These are phyloP conservation scores for Lachancea quebecensis DNA, from an alignment of 805 yeast genomes.

Conservation along the genomic window DNA sequence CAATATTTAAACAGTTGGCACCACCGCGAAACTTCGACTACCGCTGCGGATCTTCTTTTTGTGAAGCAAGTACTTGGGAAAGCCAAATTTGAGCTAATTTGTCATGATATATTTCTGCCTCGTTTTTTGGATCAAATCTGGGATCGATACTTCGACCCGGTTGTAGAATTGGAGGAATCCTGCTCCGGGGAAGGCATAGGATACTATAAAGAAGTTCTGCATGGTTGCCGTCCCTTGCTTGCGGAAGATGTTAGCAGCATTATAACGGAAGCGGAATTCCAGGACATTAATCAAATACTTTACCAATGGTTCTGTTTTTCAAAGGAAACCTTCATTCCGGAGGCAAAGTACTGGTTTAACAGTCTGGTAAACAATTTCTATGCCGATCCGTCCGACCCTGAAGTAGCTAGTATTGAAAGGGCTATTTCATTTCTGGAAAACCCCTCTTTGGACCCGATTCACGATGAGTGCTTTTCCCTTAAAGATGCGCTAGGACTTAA, in stretches of 20 bases:
- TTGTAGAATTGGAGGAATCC: slow-evolving; percentile 18
- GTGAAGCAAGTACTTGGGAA: slow-evolving; percentile 13
- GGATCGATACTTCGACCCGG: slow-evolving; percentile 22
- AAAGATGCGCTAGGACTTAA: slow-evolving; percentile 3
- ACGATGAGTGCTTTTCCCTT: slow-evolving; percentile 18
- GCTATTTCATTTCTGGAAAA: slow-evolving; percentile 10
- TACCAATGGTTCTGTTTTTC: slow-evolving; percentile 23
- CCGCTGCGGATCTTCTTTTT: slow-evolving; percentile 10
- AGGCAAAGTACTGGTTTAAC: slow-evolving; percentile 20
- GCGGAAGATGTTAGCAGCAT: slow-evolving; percentile 7
- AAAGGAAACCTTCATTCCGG: slow-evolving; percentile 6
- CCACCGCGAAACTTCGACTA: slow-evolving; percentile 9
- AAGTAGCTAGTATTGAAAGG: slow-evolving; percentile 9
- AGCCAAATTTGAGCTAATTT: slow-evolving; percentile 9
- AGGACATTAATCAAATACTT: slow-evolving; percentile 18
- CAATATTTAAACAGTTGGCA: slow-evolving; percentile 19
- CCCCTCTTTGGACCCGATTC: slow-evolving; percentile 13
- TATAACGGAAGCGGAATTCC: slow-evolving; percentile 14
- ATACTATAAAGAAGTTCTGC: slow-evolving; percentile 11
- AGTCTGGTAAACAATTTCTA: slow-evolving; percentile 16
- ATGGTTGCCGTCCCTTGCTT: slow-evolving; percentile 12
- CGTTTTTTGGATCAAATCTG: slow-evolving; percentile 18
- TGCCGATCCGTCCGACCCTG: slow-evolving; percentile 7
- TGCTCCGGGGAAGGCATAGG: slow-evolving; percentile 9
- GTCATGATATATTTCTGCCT: slow-evolving; percentile 10